Evolutionary conservation across 2,329 filamentous ascomycete species (phyloP).

Genomic region (Aspergillus aculeatinus): DNA sequence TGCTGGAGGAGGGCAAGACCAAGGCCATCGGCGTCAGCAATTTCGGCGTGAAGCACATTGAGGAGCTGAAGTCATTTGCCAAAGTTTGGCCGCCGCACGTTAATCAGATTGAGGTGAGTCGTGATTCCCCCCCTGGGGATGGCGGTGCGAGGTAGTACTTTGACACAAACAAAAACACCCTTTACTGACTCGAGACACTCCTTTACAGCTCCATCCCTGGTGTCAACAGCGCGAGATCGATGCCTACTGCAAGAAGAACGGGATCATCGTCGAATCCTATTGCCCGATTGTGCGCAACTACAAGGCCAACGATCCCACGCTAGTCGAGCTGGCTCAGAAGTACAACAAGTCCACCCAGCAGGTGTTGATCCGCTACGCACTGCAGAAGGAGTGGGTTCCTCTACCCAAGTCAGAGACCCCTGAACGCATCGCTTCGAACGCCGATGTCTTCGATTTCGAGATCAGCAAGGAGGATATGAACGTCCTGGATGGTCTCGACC

Average conservation of each 20-base stretch:
- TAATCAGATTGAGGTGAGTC: slow-evolving; percentile 69
- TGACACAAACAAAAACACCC: neutral
- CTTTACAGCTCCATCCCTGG: slow-evolving; percentile 67
- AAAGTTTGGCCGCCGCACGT: slow-evolving; percentile 67
- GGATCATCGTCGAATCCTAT: slow-evolving; percentile 56
- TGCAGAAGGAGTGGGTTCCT: slow-evolving; percentile 75
- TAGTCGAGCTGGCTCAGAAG: slow-evolving; percentile 67
- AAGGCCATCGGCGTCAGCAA: slow-evolving; percentile 72
- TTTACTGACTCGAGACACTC: neutral
- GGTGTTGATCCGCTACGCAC: slow-evolving; percentile 74
- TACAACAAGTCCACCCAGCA: slow-evolving; percentile 73
- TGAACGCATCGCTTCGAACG: slow-evolving; percentile 66
- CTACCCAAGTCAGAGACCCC: slow-evolving; percentile 72
- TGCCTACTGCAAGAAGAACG: slow-evolving; percentile 53
- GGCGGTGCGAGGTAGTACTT: neutral
- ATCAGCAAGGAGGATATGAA: slow-evolving; percentile 59
- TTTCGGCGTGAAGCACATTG: slow-evolving; percentile 65
- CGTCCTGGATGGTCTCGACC: slow-evolving; percentile 52
- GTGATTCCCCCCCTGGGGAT: neutral
- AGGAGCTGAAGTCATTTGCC: slow-evolving; percentile 67
- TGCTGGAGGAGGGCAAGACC: slow-evolving; percentile 59
- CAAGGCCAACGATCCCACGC: slow-evolving; percentile 66
- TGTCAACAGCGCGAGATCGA: slow-evolving; percentile 63
- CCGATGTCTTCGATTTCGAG: slow-evolving; percentile 61
- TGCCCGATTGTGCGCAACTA: slow-evolving; percentile 62